Evolutionary conservation across 1,139 yeast species (phyloP), one percentile per base, ranked within the genome.

Genomic region (Yamadazyma conglobata): DNA sequence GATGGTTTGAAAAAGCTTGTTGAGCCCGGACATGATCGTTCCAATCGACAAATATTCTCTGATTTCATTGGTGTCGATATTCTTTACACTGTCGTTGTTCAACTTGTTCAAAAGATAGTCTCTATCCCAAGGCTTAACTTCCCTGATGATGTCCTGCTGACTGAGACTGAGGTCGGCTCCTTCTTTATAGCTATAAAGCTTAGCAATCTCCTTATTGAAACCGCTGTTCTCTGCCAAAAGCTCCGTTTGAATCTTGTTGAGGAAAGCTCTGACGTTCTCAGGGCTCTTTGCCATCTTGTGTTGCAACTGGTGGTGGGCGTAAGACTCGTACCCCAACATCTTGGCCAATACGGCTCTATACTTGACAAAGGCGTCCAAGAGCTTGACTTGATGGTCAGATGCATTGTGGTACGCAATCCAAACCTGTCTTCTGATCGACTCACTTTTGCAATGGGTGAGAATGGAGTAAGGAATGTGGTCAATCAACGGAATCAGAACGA

Each of bases 261-360:
- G 61, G 43, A 91, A 88, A 6, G 79, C 65, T 40, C 66, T 56
- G 1, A 89, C 98, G 47, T 86, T 79, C 18, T 73, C 77, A 0
- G 96, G 95, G 7, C 60, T 70, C 39, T 79, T 79, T 10, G 95
- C 95, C 96, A 91, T 86, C 52, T 93, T 91, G 42, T 87, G 95
- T 38, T 77, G 80, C 24, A 91, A 63, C 50, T 86, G 94, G 50
- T 91, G 89, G 31, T 82, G 81, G 0, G 93, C 78, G 58, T 68
- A 91, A 25, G 86, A 79, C 13, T 61, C 48, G 49, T 76, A 76
- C 0, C 94, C 94, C 64, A 91, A 67, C 61, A 86, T 68, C 28
- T 68, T 65, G 0, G 98, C 89, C 25, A 93, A 60, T 4, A 76
- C 61, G 4, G 85, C 85, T 37, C 98, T 66, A 39, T 78, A 72